Evolutionary conservation across 805 yeast genomes (phyloP).

Genomic region (Metschnikowia drakensbergensis): DNA sequence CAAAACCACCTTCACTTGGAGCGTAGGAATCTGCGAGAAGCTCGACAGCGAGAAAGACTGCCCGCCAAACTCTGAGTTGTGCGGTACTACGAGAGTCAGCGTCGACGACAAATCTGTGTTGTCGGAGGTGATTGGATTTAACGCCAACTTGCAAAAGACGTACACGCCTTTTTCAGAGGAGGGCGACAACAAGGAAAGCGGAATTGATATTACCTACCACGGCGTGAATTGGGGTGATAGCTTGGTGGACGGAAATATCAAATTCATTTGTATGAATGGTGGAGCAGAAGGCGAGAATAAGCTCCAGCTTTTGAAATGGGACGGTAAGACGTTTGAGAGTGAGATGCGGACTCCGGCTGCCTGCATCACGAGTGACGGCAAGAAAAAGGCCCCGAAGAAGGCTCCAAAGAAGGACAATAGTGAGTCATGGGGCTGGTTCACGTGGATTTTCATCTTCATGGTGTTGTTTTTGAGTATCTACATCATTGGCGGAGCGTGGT

Average conservation of each 20-base stretch:
- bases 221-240: conserved; percentile 72
- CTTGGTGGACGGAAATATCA: conserved; percentile 43
- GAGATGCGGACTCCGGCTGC: conserved; percentile 33
- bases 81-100: conserved; percentile 63
- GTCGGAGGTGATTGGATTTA: conserved; percentile 61
- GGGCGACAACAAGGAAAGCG: conserved; percentile 26
- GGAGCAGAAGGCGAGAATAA: conserved; percentile 21
- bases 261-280: conserved; percentile 43
- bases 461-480: conserved; percentile 69
- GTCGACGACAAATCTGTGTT: conserved; percentile 47
- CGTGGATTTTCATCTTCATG: conserved; percentile 73
- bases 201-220: conserved; percentile 37
- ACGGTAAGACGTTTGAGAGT: conserved; percentile 27
- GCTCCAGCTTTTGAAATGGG: conserved; percentile 35
- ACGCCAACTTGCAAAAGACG: conserved; percentile 36
- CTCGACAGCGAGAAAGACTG: conserved; percentile 45
- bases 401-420: conserved; percentile 25
- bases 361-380: conserved; percentile 34
- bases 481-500: conserved; percentile 71
- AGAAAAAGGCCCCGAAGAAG: conserved; percentile 24
- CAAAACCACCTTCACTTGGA: conserved; percentile 58
- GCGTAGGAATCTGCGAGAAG: conserved; percentile 62
- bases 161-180: conserved; percentile 26
- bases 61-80: conserved; percentile 67
- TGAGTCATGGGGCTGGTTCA: conserved; percentile 74